Percentiles rank a stretch among this genome's conserved stretches.
Conservation (phyloP, 345 rosid genomes). For the Corchorus olitorius region DNA sequence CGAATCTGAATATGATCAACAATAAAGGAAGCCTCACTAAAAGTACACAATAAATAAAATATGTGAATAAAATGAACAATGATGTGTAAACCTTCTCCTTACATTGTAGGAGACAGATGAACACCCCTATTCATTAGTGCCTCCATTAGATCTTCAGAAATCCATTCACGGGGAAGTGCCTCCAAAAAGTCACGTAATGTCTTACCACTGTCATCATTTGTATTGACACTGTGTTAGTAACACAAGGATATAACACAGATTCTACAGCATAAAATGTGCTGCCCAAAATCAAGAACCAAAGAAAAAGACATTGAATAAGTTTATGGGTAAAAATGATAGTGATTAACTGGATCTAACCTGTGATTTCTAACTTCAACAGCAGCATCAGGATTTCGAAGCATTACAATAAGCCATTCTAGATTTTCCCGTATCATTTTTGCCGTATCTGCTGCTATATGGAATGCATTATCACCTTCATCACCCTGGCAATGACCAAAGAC, state of each 20-base stretch:
- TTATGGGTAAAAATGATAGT: background rate
- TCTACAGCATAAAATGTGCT: background rate
- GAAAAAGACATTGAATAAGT: background rate
- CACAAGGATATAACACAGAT: background rate
- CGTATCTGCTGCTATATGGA: constrained; percentile 96
- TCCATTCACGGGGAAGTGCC: constrained; percentile 98
- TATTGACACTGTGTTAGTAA: constrained; percentile 2
- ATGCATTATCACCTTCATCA: constrained; percentile 97
- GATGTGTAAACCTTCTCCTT: constrained; percentile 35
- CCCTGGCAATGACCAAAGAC: constrained; percentile 53
- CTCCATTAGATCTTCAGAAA: constrained; percentile 95
- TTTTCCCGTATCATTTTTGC: constrained; percentile 98
- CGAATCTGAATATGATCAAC: constrained; percentile 54
- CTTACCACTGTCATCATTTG: constrained; percentile 66
- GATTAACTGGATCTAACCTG: constrained; percentile 55
- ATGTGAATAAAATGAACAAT: background rate
- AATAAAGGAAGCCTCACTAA: background rate
- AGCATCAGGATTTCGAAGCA: constrained; percentile 82
- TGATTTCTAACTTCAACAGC: constrained; percentile 87
- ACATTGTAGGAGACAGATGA: constrained; percentile 87
- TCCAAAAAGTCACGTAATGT: constrained; percentile 88
- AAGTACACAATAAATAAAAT: constrained; percentile 1
- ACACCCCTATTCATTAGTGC: constrained; percentile 76
- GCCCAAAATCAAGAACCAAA: constrained; percentile 8
- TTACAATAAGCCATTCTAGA: constrained; percentile 89